Conservation (phyloP, 2,329 filamentous ascomycete genomes). For the Leptosphaerulina australis region DNA sequence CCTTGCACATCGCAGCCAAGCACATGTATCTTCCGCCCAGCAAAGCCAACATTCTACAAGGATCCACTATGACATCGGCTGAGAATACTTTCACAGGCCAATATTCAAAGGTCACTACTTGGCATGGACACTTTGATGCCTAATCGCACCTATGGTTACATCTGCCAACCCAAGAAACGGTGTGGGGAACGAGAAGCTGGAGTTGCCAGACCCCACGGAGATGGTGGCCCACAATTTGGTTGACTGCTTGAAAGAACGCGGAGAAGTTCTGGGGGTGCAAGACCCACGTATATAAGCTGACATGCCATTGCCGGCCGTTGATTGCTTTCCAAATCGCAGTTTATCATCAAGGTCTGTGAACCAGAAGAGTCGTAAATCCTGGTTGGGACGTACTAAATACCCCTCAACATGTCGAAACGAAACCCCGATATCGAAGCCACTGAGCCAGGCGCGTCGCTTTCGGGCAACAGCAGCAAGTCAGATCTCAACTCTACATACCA, state of each 20-base stretch:
- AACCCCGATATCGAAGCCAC: conserved; percentile 38
- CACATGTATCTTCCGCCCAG: conserved; percentile 25
- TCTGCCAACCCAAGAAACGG: conserved; percentile 29
- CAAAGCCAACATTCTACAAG: conserved; percentile 19
- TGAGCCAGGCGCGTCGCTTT: conserved; percentile 30
- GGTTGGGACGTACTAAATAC: background rate
- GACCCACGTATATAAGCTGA: conserved; percentile 11
- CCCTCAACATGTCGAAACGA: conserved; percentile 26
- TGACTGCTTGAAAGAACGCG: conserved; percentile 11
- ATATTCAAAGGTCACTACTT: conserved; percentile 14
- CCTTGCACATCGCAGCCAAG: conserved; percentile 28
- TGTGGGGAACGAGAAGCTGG: conserved; percentile 23
- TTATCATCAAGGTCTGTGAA: background rate
- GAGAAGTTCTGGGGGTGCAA: conserved; percentile 5
- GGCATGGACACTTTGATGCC: conserved; percentile 19
- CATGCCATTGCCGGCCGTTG: background rate
- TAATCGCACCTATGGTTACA: conserved; percentile 30
- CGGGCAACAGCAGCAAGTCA: conserved; percentile 30
- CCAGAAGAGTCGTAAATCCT: background rate
- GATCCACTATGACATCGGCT: conserved; percentile 40
- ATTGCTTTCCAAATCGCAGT: background rate
- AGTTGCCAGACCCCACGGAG: conserved; percentile 16
- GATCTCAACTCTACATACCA: conserved; percentile 28
- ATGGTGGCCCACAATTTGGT: conserved; percentile 13
- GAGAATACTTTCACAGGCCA: conserved; percentile 20